Evolutionary conservation across 2,329 filamentous ascomycete genomes (phyloP).

Genomic region (Sodiomyces alkalinus): DNA sequence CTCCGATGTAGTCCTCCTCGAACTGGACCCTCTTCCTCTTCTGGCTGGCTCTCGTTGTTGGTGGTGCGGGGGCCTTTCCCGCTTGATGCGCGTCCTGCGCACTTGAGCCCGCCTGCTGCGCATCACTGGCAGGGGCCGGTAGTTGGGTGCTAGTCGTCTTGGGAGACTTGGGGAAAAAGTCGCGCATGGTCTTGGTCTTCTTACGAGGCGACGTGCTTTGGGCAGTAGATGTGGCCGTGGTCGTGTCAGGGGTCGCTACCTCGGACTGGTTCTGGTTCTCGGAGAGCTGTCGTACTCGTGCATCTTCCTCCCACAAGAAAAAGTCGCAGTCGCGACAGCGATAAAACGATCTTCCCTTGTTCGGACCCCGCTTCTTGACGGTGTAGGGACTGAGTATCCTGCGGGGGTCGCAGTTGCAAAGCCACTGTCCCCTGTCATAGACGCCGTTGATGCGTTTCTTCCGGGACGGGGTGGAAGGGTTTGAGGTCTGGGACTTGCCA

Average conservation of each 20-base stretch:
- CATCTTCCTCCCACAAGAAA: slow-evolving; percentile 28
- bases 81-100: background rate
- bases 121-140: too few relatives aligned
- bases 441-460: slow-evolving; percentile 18
- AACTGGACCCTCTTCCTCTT: slow-evolving; percentile 15
- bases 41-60: slow-evolving; percentile 9
- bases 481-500: background rate
- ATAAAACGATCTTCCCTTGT: slow-evolving; percentile 27
- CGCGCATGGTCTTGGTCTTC: background rate
- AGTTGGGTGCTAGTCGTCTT: too few relatives aligned
- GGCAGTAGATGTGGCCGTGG: too few relatives aligned
- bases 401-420: slow-evolving; percentile 28
- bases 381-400: slow-evolving; percentile 18
- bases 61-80: slow-evolving; percentile 1
- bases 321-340: slow-evolving; percentile 27
- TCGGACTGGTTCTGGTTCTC: background rate
- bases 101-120: too few relatives aligned
- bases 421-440: slow-evolving; percentile 19
- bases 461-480: slow-evolving; percentile 6
- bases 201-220: background rate
- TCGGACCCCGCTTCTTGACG: slow-evolving; percentile 21
- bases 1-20: slow-evolving; percentile 15
- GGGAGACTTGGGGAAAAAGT: slow-evolving; percentile 1
- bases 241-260: background rate
- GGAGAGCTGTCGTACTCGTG: too few relatives aligned